phyloP scores from a whole-genome alignment of 768 basidiomycete species.

The Tricholoma flavovirens region DNA sequence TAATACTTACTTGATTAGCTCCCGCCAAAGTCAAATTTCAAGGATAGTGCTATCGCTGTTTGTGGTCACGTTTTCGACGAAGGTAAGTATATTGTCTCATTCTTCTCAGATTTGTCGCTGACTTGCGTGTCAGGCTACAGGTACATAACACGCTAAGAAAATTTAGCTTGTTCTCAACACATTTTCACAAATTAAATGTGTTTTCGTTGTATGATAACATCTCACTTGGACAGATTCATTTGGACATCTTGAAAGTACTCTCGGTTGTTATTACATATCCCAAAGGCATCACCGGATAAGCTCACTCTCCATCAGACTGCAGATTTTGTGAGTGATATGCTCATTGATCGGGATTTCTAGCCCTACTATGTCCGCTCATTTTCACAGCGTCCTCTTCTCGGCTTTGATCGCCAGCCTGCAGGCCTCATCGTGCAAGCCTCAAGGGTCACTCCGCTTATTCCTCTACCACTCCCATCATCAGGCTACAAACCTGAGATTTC shows the following conservation, averaged over 20 bases:
- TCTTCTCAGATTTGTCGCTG: neutral
- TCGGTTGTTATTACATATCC: neutral
- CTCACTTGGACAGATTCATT: neutral
- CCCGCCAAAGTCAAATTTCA: neutral
- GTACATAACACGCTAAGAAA: neutral
- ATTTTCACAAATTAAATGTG: neutral
- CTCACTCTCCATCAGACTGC: neutral
- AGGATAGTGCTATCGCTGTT: neutral
- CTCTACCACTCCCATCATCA: neutral
- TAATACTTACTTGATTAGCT: neutral
- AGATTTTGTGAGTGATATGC: neutral
- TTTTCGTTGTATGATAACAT: neutral
- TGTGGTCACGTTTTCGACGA: neutral
- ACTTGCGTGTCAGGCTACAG: neutral
- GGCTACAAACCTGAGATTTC: neutral
- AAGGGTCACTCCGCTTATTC: neutral
- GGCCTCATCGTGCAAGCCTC: neutral
- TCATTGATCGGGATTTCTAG: neutral
- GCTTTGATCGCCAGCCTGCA: slow-evolving; percentile 1
- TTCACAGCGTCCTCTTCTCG: neutral
- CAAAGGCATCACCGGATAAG: neutral
- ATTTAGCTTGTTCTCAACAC: neutral
- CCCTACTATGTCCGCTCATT: neutral
- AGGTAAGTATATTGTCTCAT: neutral
- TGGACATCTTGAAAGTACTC: neutral